Conservation (phyloP, 2,329 filamentous ascomycete species). For the Sporothrix sp. region DNA sequence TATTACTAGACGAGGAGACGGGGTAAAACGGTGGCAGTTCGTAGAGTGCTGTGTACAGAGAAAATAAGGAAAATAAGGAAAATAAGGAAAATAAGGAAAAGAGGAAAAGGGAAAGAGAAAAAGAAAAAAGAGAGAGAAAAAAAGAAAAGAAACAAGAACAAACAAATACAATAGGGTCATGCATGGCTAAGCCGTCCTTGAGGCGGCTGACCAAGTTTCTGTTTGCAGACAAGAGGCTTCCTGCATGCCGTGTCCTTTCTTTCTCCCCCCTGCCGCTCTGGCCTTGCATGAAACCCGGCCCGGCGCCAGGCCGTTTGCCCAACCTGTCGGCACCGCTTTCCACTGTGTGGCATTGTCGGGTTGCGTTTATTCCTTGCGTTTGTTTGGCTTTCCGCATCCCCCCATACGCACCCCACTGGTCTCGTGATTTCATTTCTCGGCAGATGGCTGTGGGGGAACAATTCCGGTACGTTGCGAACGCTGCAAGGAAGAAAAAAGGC, state of each 20-base stretch:
- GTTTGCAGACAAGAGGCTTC: not conserved
- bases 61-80: not conserved
- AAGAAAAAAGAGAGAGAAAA: not conserved
- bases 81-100: not conserved
- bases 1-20: too few species aligned
- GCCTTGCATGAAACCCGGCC: too few species aligned
- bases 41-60: too few species aligned
- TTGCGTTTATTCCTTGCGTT: not conserved
- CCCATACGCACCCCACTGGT: constrained; percentile 6
- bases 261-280: not conserved
- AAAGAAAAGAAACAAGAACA: not conserved
- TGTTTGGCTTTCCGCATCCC: too few species aligned
- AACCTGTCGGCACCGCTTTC: too few species aligned
- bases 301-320: too few species aligned
- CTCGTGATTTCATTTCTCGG: constrained; percentile 11
- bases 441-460: constrained; percentile 2
- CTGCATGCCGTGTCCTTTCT: not conserved
- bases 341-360: not conserved
- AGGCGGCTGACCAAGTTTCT: not conserved
- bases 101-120: not conserved
- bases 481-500: not conserved
- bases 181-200: not conserved
- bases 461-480: too few species aligned
- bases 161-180: not conserved
- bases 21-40: too few species aligned